Conservation (phyloP, 306 rosid species). For the Amphicarpaea edgeworthii region DNA sequence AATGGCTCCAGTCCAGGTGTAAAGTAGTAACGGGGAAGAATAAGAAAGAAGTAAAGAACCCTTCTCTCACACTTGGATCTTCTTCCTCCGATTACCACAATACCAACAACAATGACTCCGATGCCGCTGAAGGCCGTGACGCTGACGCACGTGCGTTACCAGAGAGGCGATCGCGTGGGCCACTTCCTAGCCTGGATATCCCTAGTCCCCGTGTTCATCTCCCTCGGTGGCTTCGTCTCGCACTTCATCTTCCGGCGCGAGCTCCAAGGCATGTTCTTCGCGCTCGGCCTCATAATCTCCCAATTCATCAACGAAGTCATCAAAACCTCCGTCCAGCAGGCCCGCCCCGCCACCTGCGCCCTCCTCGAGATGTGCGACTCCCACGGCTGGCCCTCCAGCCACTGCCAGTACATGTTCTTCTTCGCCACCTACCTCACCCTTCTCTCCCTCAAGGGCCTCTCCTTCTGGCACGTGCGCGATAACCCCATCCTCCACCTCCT, state of each 20-base stretch:
- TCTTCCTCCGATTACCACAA: too few species aligned
- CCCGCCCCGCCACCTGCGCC: constrained; percentile 80
- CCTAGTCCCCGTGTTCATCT: constrained; percentile 84
- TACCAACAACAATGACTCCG: too few species aligned
- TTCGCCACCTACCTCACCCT: constrained; percentile 72
- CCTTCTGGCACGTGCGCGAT: constrained; percentile 50
- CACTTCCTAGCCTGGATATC: constrained; percentile 91
- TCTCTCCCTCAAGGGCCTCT: constrained; percentile 50
- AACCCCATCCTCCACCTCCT: constrained; percentile 45
- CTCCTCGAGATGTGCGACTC: constrained; percentile 90
- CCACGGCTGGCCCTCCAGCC: constrained; percentile 98
- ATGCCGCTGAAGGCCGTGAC: constrained; percentile 73
- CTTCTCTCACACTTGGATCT: too few species aligned
- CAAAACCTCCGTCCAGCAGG: constrained; percentile 79
- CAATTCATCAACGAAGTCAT: constrained; percentile 78
- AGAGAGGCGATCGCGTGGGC: constrained; percentile 73
- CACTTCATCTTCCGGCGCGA: constrained; percentile 98
- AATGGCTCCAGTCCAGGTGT: too few species aligned
- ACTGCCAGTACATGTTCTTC: constrained; percentile 92
- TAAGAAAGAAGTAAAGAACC: too few species aligned
- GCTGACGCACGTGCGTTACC: constrained; percentile 81
- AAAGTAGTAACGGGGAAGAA: too few species aligned
- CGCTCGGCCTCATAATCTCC: constrained; percentile 69
- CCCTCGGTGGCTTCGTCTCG: constrained; percentile 80
- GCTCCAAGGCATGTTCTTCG: constrained; percentile 87